Percentiles rank a stretch among this genome's conserved stretches.
phyloP scores from a whole-genome alignment of 164 flowering plant genomes.

The Euptelea pleiosperma region DNA sequence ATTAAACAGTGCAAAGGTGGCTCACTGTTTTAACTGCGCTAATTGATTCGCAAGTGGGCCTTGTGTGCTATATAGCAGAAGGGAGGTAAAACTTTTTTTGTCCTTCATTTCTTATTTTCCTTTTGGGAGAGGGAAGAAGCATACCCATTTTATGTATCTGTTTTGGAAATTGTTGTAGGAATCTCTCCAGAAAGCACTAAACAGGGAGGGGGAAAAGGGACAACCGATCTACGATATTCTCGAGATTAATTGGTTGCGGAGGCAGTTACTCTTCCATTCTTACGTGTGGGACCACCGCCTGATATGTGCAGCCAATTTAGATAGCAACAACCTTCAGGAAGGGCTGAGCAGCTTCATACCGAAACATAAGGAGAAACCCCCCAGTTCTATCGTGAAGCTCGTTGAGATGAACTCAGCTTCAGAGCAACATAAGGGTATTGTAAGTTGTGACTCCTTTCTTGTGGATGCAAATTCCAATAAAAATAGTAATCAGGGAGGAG shows the following conservation, averaged over 20 bases:
- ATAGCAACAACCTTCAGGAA: constrained; percentile 21
- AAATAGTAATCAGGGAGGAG: constrained; percentile 22
- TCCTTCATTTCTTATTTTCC: too few species aligned
- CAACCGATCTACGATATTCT: constrained; percentile 75
- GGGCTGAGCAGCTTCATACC: constrained; percentile 16
- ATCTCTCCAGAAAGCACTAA: constrained; percentile 44
- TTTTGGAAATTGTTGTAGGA: constrained; percentile 43
- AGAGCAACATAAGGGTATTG: constrained; percentile 19
- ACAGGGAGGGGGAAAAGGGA: constrained; percentile 49
- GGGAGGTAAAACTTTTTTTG: too few species aligned
- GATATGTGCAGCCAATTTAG: constrained; percentile 48
- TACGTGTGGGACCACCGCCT: constrained; percentile 89
- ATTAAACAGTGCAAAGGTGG: neutral
- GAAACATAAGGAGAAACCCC: constrained; percentile 36
- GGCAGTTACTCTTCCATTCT: constrained; percentile 77
- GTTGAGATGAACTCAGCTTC: constrained; percentile 23
- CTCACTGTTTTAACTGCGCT: neutral
- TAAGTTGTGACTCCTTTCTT: constrained; percentile 33
- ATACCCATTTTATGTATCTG: neutral
- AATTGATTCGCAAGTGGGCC: neutral
- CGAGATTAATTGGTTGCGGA: constrained; percentile 69
- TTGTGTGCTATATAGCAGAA: too few species aligned
- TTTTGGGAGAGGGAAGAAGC: neutral
- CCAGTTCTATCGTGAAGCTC: constrained; percentile 27
- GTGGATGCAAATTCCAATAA: constrained; percentile 29